A percentile compares a stretch with the other conserved stretches of the same genome.
Conservation (phyloP, 2,329 filamentous ascomycete species). For the Scedosporium aurantiacum region DNA sequence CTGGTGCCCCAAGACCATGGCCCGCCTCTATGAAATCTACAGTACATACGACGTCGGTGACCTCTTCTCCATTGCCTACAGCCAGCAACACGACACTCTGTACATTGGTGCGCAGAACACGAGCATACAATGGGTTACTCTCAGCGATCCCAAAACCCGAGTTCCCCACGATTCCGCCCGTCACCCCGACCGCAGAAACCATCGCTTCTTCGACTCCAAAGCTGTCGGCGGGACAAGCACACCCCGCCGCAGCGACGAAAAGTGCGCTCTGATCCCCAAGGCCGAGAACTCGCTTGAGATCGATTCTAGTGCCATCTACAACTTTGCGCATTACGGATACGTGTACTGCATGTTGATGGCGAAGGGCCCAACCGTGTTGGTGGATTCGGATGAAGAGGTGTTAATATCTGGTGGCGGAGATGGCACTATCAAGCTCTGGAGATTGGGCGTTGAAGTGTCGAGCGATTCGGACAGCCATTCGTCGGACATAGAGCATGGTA, state of each 20-base stretch:
- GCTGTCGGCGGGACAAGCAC: constrained; percentile 74
- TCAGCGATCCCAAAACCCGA: constrained; percentile 51
- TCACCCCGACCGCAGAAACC: constrained; percentile 66
- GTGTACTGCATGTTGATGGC: constrained; percentile 92
- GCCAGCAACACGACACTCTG: constrained; percentile 63
- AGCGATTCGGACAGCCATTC: constrained; percentile 9
- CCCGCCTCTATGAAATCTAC: constrained; percentile 77
- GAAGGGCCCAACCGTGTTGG: constrained; percentile 53
- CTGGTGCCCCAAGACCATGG: constrained; percentile 71
- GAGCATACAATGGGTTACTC: constrained; percentile 82
- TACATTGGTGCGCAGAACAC: constrained; percentile 93
- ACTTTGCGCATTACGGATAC: constrained; percentile 92
- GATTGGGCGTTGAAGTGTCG: constrained; percentile 30
- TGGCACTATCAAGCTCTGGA: constrained; percentile 92
- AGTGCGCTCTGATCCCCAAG: constrained; percentile 42
- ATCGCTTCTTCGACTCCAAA: constrained; percentile 86
- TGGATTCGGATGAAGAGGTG: constrained; percentile 66
- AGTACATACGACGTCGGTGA: constrained; percentile 91
- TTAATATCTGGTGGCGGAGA: constrained; percentile 87
- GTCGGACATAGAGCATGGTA: constrained; percentile 4
- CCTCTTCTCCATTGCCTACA: constrained; percentile 91
- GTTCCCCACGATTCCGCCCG: constrained; percentile 52
- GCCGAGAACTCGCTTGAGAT: constrained; percentile 61
- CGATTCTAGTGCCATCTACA: constrained; percentile 64
- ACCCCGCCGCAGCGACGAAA: constrained; percentile 55